Evolutionary conservation across 1,284 basidiomycete species (phyloP).

Genomic region (Mycena sp.): DNA sequence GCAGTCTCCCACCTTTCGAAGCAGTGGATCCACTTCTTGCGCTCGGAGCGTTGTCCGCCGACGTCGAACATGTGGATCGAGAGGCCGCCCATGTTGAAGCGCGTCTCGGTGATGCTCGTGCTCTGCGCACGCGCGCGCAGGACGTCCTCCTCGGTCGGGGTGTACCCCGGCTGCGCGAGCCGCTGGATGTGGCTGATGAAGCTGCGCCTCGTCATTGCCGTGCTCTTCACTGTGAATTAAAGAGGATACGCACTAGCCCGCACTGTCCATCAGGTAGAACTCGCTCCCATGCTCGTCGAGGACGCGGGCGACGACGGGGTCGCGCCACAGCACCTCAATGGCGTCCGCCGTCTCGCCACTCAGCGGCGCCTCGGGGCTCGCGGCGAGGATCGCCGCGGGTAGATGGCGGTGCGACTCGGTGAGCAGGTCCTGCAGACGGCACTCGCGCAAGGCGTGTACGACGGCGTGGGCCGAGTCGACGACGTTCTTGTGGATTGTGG

Average conservation of each 20-base stretch:
- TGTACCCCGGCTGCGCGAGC: constrained; percentile 82
- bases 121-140: constrained; percentile 91
- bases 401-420: neutral
- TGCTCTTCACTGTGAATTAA: neutral
- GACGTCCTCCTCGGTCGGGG: constrained; percentile 91
- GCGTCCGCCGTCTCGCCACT: constrained; percentile 76
- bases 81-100: constrained; percentile 74
- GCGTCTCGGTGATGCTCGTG: constrained; percentile 93
- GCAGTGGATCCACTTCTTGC: constrained; percentile 96
- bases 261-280: constrained; percentile 97
- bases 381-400: neutral
- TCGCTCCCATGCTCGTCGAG: constrained; percentile 87
- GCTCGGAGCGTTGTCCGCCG: constrained; percentile 92
- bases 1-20: constrained; percentile 83
- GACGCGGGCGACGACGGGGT: constrained; percentile 86
- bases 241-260: constrained; percentile 77
- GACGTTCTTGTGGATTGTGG: constrained; percentile 78
- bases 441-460: constrained; percentile 12
- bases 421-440: constrained; percentile 1
- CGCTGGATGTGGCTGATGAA: constrained; percentile 89
- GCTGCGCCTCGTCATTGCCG: constrained; percentile 64
- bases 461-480: constrained; percentile 75
- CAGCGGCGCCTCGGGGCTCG: constrained; percentile 43
- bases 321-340: constrained; percentile 89
- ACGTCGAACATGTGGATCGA: constrained; percentile 96